These are phyloP conservation scores for Penicillium lagena DNA, from an alignment of 495 filamentous ascomycete genomes.

Conservation along the genomic window DNA sequence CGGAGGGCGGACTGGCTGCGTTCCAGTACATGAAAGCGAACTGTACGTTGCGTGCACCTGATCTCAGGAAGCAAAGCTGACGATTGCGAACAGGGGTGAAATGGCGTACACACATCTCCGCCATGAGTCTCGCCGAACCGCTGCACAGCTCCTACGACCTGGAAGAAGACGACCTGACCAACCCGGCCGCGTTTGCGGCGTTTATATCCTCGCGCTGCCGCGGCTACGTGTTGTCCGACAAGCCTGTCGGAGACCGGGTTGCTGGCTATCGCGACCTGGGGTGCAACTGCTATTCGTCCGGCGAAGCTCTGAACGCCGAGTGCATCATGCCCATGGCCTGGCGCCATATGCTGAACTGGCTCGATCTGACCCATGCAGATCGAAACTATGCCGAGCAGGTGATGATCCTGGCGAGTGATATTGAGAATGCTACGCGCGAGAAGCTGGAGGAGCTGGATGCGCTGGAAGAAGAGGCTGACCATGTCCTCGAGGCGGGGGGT, in stretches of 20 bases:
- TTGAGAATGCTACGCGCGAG: conserved; percentile 2
- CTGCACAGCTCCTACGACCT: conserved; percentile 7
- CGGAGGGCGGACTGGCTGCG: conserved; percentile 47
- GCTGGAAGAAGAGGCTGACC: not conserved
- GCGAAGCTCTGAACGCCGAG: conserved; percentile 32
- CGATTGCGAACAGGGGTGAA: conserved; percentile 16
- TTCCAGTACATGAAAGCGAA: conserved; percentile 49
- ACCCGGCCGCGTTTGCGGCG: conserved; percentile 20
- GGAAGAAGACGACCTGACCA: conserved; percentile 1
- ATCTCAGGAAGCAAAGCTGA: no score
- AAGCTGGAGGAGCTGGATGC: not conserved
- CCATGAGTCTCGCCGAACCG: conserved; percentile 30
- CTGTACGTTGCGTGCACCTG: conserved; percentile 32
- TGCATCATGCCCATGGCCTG: conserved; percentile 36
- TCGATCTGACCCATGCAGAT: conserved; percentile 26
- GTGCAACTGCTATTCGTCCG: conserved; percentile 44
- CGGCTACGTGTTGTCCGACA: conserved; percentile 49
- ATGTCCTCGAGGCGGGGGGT: not conserved
- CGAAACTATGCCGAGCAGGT: conserved; percentile 22
- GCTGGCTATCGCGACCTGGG: conserved; percentile 30
- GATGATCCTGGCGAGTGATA: conserved; percentile 8
- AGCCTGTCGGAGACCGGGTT: conserved; percentile 41
- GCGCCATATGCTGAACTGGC: conserved; percentile 34
- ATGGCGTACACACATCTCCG: conserved; percentile 28
- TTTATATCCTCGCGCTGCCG: conserved; percentile 48